A percentile compares a stretch with the other conserved stretches of the same genome.
These are phyloP conservation scores for Aspergillus viridinutans DNA, from an alignment of 2,329 filamentous ascomycete species.

Conservation along the genomic window DNA sequence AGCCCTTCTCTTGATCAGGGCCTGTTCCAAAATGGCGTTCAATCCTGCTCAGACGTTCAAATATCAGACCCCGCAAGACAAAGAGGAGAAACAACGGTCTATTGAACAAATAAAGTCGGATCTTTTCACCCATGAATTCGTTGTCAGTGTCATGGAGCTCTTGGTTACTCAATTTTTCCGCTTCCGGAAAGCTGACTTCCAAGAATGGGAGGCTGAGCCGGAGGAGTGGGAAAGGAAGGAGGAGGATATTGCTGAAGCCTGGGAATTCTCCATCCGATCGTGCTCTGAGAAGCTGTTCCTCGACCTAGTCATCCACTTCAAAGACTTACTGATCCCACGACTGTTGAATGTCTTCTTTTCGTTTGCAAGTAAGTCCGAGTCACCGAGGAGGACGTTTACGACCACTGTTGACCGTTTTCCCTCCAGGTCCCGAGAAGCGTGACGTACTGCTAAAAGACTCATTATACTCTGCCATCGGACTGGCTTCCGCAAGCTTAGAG, in stretches of 20 bases:
- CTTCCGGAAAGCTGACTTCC: slow-evolving; percentile 77
- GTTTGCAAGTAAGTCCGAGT: slow-evolving; percentile 57
- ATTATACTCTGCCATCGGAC: slow-evolving; percentile 86
- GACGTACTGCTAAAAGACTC: slow-evolving; percentile 87
- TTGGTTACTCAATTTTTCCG: slow-evolving; percentile 86
- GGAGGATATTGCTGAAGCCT: slow-evolving; percentile 77
- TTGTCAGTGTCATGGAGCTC: slow-evolving; percentile 75
- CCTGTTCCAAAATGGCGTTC: slow-evolving; percentile 81
- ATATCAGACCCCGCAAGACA: slow-evolving; percentile 69
- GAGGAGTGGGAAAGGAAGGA: slow-evolving; percentile 94
- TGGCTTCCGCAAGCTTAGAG: slow-evolving; percentile 73
- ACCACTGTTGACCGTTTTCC: not conserved
- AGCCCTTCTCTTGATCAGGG: slow-evolving; percentile 74
- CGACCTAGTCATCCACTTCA: slow-evolving; percentile 85
- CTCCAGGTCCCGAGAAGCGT: slow-evolving; percentile 51
- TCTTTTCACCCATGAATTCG: slow-evolving; percentile 71
- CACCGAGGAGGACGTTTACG: not conserved
- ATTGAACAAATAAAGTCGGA: slow-evolving; percentile 65
- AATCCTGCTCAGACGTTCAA: slow-evolving; percentile 77
- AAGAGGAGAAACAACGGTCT: slow-evolving; percentile 70
- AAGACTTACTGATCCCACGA: slow-evolving; percentile 71
- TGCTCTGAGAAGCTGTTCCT: slow-evolving; percentile 93
- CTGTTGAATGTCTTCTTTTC: slow-evolving; percentile 78
- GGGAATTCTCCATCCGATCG: slow-evolving; percentile 86
- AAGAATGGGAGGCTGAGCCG: slow-evolving; percentile 89